Conservation (phyloP, 257 asterid genomes). For the Jaltomata sinuosa region DNA sequence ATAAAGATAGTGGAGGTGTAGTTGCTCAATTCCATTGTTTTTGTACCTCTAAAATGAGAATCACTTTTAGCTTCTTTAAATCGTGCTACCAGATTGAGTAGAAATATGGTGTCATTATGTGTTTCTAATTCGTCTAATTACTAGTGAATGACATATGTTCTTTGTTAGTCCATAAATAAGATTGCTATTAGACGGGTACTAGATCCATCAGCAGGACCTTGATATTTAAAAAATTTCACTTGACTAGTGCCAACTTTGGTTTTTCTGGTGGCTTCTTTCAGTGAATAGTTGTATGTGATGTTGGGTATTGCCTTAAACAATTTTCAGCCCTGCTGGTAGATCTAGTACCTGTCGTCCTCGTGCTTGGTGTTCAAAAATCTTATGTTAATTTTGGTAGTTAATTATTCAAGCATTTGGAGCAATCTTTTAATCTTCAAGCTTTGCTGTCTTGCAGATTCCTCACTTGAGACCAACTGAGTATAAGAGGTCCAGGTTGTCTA, state of each 20-base stretch:
- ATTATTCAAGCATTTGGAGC: not conserved
- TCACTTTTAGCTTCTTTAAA: not conserved
- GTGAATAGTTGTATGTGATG: not conserved
- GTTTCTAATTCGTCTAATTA: not conserved
- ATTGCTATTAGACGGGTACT: not conserved
- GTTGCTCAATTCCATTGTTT: not conserved
- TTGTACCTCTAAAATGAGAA: not conserved
- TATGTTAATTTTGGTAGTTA: not conserved
- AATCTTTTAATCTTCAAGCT: not conserved
- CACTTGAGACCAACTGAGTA: slow-evolving; percentile 36
- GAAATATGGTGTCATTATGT: not conserved
- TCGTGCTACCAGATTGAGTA: not conserved
- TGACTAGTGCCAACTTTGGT: not conserved
- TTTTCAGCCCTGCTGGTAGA: not conserved
- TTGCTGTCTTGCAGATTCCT: slow-evolving; percentile 22
- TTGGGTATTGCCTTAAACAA: not conserved
- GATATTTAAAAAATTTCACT: not conserved
- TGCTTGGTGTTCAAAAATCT: not conserved
- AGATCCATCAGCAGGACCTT: not conserved
- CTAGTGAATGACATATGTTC: not conserved
- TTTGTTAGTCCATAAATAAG: not conserved
- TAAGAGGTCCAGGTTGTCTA: slow-evolving; percentile 27
- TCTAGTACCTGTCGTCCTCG: not conserved
- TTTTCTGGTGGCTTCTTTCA: not conserved
- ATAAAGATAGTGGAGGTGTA: not conserved